Percentiles rank a stretch among this genome's conserved stretches.
Evolutionary conservation across 2,329 filamentous ascomycete species (phyloP).

Genomic region (Colletotrichum agaves): DNA sequence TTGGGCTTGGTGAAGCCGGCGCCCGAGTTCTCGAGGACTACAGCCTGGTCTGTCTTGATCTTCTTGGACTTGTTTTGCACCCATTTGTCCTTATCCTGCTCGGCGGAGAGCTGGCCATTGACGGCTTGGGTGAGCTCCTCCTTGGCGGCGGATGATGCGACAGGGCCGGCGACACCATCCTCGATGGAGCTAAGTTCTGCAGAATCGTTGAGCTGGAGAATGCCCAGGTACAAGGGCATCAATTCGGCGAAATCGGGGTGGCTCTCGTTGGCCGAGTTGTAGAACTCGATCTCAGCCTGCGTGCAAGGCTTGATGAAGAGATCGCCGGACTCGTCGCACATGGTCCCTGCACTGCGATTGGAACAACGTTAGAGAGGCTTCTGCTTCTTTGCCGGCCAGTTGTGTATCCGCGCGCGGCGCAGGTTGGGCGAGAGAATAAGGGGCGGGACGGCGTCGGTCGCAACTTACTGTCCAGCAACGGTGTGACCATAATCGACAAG

Average conservation of each 20-base stretch:
- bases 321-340: constrained; percentile 83
- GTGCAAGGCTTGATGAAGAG: constrained; percentile 97
- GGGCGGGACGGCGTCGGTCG: background rate
- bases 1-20: constrained; percentile 86
- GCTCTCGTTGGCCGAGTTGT: constrained; percentile 74
- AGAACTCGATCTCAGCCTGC: constrained; percentile 86
- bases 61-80: constrained; percentile 62
- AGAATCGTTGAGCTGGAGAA: constrained; percentile 73
- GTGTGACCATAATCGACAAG: constrained; percentile 78
- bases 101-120: constrained; percentile 45
- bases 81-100: constrained; percentile 50
- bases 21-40: constrained; percentile 87
- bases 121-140: constrained; percentile 49
- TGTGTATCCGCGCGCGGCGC: background rate
- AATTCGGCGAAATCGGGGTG: constrained; percentile 81
- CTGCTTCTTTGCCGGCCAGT: too few species aligned
- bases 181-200: constrained; percentile 59
- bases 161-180: constrained; percentile 57
- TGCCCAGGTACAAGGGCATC: constrained; percentile 89
- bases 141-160: constrained; percentile 51
- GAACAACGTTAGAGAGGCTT: constrained; percentile 15
- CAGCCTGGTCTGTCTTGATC: constrained; percentile 81
- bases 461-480: constrained; percentile 84
- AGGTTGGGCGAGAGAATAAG: background rate
- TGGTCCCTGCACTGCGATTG: constrained; percentile 80